These are phyloP conservation scores for Caulochytrium protostelioides DNA, from an alignment of 371 early-diverging fungal genomes.

Conservation along the genomic window DNA sequence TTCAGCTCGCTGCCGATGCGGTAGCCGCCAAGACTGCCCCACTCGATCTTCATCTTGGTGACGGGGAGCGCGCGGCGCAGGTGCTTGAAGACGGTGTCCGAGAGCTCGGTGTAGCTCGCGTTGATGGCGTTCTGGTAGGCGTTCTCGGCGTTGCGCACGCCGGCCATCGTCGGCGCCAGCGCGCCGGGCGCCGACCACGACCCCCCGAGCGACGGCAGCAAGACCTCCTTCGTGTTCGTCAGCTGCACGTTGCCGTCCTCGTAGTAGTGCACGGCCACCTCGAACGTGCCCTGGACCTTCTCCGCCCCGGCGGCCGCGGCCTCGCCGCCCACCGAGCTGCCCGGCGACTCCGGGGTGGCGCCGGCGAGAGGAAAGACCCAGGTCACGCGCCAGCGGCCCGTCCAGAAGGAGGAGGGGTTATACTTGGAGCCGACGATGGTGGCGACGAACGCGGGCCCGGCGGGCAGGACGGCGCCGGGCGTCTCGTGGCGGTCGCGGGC, in stretches of 20 bases:
- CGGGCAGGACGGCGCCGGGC: constrained; percentile 33
- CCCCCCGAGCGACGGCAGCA: constrained; percentile 1
- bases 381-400: constrained; percentile 1
- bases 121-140: constrained; percentile 64
- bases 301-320: constrained; percentile 16
- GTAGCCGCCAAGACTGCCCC: constrained; percentile 37
- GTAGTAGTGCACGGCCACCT: constrained; percentile 80
- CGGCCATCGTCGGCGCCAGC: too few relatives aligned
- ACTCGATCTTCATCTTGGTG: constrained; percentile 77
- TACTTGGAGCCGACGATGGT: constrained; percentile 71
- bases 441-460: constrained; percentile 29
- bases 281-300: constrained; percentile 42
- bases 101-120: constrained; percentile 50
- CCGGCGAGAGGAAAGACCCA: background rate
- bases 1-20: too few relatives aligned
- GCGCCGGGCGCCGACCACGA: too few relatives aligned
- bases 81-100: constrained; percentile 70
- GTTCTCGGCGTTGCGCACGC: constrained; percentile 48
- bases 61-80: constrained; percentile 76
- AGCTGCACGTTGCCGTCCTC: constrained; percentile 96
- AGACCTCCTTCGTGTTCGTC: constrained; percentile 46
- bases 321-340: constrained; percentile 80
- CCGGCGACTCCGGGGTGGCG: constrained; percentile 16
- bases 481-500: constrained; percentile 64
- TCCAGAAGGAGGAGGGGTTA: constrained; percentile 79